Evolutionary conservation across 1,284 basidiomycete genomes (phyloP), one percentile per base, ranked within the genome.

Genomic region (Neolentinus lepideus): DNA sequence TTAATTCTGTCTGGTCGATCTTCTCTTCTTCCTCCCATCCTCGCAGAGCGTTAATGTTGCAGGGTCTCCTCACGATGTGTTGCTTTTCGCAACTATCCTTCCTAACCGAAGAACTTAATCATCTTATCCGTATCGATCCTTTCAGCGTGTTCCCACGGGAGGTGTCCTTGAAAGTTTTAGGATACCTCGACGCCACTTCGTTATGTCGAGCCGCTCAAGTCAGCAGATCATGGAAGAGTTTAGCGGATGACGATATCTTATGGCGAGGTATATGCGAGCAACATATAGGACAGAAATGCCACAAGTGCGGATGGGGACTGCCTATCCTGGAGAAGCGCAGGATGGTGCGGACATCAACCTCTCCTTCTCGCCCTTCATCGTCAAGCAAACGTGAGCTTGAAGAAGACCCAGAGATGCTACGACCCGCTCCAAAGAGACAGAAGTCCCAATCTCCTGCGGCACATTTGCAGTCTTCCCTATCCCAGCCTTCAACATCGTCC

Each of bases 71-170:
- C 63, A 98, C 97, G n/a, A 99, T 99, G 92, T 99, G 96, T 71
- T 99, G 96, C 73, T 98, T 97, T 75, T 93, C 93, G 38, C 96
- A 98, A 66, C 86, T 99, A n/a, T 98, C 96, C 22, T 89, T 98
- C 56, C 85, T 99, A 52, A 91, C 93, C 14, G 92, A 97, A 59
- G 91, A 95, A 57, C 87, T 99, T 56, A 79, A 86, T 24, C 85
- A 92, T 61, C 87, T 98, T 59, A 98, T 97, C 69, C 88, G 96
- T 60, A 88, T 97, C 67, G 97, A 99, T 70, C 97, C 97, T 9
- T 96, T 99, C 72, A 75, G 81, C 51, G 84, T 94, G 60, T 82
- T 99, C 51, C 97, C 96, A 0, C 85, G 91, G 56, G 96, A 99
- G 69, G 83, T 97, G 58, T 85, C 84, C 16, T 83, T 99, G 67